Percentiles rank a stretch among this genome's conserved stretches.
Evolutionary conservation across 305 asterid genomes (phyloP).

Genomic region (Solanum hybrid): DNA sequence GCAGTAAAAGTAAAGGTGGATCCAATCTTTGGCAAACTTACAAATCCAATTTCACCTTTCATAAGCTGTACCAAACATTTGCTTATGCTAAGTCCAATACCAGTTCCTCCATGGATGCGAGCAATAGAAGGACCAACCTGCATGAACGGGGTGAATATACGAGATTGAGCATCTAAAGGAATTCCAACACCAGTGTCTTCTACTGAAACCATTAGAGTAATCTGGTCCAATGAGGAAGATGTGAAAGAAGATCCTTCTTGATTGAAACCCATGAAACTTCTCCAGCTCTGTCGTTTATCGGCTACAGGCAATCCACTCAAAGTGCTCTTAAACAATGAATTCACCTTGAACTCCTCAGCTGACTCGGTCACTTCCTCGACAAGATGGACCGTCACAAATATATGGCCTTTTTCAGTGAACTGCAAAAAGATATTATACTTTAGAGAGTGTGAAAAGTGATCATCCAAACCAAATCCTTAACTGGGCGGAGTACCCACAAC

Average conservation of each 20-base stretch:
- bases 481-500: neutral
- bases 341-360: constrained; percentile 17
- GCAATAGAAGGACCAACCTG: constrained; percentile 96
- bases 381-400: constrained; percentile 75
- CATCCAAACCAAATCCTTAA: neutral
- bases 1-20: constrained; percentile 93
- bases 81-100: constrained; percentile 94
- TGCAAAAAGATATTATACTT: constrained; percentile 19
- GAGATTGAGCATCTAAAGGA: constrained; percentile 68
- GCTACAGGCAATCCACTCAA: constrained; percentile 80
- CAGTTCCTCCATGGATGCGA: constrained; percentile 90
- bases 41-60: constrained; percentile 94
- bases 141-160: constrained; percentile 88
- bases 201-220: constrained; percentile 66
- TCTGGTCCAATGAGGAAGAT: constrained; percentile 31
- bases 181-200: constrained; percentile 97
- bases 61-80: constrained; percentile 93
- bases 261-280: constrained; percentile 35
- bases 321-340: constrained; percentile 23
- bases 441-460: neutral
- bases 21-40: constrained; percentile 63
- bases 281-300: constrained; percentile 68
- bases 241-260: constrained; percentile 36
- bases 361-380: constrained; percentile 55
- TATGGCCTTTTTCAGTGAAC: constrained; percentile 96